Base-by-base conservation (phyloP, 2,329 filamentous ascomycete species). In the Juglanconis sp. region DNA sequence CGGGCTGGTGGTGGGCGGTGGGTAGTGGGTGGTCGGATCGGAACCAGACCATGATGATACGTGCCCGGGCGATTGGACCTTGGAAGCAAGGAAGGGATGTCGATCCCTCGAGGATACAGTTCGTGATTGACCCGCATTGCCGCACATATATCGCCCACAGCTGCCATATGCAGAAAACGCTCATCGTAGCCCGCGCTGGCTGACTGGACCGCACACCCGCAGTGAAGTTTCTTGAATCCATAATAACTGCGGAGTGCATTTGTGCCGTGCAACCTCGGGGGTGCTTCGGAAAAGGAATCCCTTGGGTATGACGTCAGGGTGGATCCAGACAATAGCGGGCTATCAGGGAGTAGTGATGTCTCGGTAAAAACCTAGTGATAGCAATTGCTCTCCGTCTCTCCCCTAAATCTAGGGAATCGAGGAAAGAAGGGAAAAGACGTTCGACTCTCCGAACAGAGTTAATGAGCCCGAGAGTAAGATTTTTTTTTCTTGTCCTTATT, bases 301-400 rank as follows among this genome's bases (percentile, higher is more conserved):
- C 51, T 13, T 13, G 32, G 17, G 24, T 6, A 42, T 61, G 59
- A 61, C 59, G 59, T 61, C 59, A 61, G 59, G 46, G 56, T 57
- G 59, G 59, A 51, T 34, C 59, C 49, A 30, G 30, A 35, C 30
- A 31, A 44, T 58, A 44, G 55, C 48, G 17, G 17, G 17, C 17
- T 24, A n/a, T n/a, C n/a, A n/a, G n/a, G n/a, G n/a, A n/a, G n/a
- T n/a, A 2, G 17, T 2, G 1, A 24, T 24, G 17, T 24, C 17
- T 24, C 17, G 17, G 17, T 24, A 24, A 24, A 24, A 24, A 1
- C 17, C 17, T 2, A 24, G 17, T 24, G 17, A 24, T 2, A 24
- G 17, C 17, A 24, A 24, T 24, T 24, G 17, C 17, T 24, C 17
- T 24, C 17, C 17, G 17, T 24, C 17, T 24, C 2, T 2, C 17